phyloP scores from a whole-genome alignment of 1,139 yeast genomes.

The Hyphopichia burtonii region DNA sequence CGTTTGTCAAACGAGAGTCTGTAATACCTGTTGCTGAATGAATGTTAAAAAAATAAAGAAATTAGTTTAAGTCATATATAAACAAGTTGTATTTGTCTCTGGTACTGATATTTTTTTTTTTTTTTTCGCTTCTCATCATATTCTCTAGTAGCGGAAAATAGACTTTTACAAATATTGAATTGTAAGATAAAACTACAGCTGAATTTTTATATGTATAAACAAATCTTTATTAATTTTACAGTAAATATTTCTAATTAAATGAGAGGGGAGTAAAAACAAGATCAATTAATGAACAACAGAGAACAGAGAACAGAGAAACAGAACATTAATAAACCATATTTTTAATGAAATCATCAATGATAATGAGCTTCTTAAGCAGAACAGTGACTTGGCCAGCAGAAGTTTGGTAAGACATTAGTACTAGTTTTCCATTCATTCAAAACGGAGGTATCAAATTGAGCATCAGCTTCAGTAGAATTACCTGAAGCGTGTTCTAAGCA shows the following conservation, averaged over 20 bases:
- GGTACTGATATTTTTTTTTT: too few species aligned
- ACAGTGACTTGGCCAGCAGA: conserved; percentile 21
- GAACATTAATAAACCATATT: neutral
- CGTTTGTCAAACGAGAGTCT: too few species aligned
- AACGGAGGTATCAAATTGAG: conserved; percentile 14
- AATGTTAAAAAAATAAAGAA: too few species aligned
- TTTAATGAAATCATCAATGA: neutral
- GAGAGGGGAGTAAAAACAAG: neutral
- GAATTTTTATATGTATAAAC: too few species aligned
- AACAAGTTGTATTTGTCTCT: too few species aligned
- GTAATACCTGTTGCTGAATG: too few species aligned
- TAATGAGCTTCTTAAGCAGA: conserved; percentile 1
- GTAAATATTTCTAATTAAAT: neutral
- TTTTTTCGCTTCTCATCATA: too few species aligned
- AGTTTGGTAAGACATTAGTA: conserved; percentile 26
- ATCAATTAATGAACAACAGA: neutral
- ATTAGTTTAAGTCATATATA: too few species aligned
- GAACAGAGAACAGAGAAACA: conserved; percentile 2
- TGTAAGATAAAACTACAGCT: too few species aligned
- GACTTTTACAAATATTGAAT: too few species aligned
- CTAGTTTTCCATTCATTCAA: conserved; percentile 15
- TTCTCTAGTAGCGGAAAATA: too few species aligned
- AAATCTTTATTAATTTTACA: too few species aligned
- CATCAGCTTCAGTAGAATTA: conserved; percentile 12
- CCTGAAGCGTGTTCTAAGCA: conserved; percentile 1